Conservation (phyloP, 805 yeast species). For the Yarrowia sp. region DNA sequence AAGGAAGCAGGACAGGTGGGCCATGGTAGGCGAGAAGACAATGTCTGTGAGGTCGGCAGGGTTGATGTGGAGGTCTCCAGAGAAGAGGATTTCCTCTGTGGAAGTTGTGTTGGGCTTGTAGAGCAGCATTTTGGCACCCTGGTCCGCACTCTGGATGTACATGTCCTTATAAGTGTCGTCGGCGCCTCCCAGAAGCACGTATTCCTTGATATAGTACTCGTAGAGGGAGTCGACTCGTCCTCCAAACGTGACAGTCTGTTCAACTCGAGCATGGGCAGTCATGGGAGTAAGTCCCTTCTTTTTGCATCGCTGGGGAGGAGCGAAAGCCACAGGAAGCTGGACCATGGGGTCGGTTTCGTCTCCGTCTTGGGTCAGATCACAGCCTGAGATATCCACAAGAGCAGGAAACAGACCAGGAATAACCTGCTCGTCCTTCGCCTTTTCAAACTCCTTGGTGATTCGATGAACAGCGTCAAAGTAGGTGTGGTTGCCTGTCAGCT, state of each 20-base stretch:
- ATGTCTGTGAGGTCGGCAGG: background rate
- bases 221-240: constrained; percentile 58
- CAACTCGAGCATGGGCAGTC: background rate
- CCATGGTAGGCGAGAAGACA: constrained; percentile 46
- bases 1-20: constrained; percentile 59
- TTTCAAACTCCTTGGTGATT: constrained; percentile 53
- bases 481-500: constrained; percentile 56
- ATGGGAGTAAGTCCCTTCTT: constrained; percentile 22
- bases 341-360: constrained; percentile 16
- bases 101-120: constrained; percentile 57
- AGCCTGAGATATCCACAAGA: constrained; percentile 60
- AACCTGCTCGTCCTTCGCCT: constrained; percentile 48
- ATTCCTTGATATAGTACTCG: constrained; percentile 59
- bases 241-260: constrained; percentile 50
- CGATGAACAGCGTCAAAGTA: constrained; percentile 61
- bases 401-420: constrained; percentile 57
- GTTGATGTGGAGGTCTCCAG: constrained; percentile 44
- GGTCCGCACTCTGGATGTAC: constrained; percentile 48
- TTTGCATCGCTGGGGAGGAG: constrained; percentile 13
- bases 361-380: constrained; percentile 47
- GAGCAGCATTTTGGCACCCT: constrained; percentile 54
- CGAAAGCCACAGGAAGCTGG: constrained; percentile 11
- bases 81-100: constrained; percentile 51
- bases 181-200: constrained; percentile 53
- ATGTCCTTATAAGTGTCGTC: constrained; percentile 51